Base-by-base conservation (phyloP, 352 stramenopile genomes). In the Phytophthora chlamydospora region DNA sequence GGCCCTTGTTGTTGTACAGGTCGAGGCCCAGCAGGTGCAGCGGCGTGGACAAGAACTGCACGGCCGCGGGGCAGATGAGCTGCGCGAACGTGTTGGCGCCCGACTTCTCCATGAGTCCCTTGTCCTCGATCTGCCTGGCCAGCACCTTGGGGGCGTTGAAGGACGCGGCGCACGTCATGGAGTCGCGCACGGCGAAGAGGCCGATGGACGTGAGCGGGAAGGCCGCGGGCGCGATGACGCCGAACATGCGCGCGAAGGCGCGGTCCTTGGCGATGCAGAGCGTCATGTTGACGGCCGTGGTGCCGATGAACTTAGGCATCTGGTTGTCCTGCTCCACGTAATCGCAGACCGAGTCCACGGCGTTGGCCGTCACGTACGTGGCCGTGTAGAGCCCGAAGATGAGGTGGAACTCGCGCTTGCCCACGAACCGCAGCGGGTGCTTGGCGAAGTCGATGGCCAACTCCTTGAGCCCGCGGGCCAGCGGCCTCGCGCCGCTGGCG, bases 201-300 rank as follows among this genome's bases (percentile, higher is more conserved):
- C 77, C 85, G 27, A 96, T 82, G 10, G 89, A 93, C 17, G 74
- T 61, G 16, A 96, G 65, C 9, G 88, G 87, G 45, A 97, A 94
- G 33, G 88, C 70, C 0, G 71, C 67, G 11, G 89, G 87, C 8
- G 74, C 78, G 44, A 90, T 89, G 41, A 93, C 85, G 19, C 91
- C 91, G 60, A 97, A 97, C 91, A 97, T 97, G 33, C 81, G 80
- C 35, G 91, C 88, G 58, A 97, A 97, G n/a, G 86, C 88, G 55
- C 84, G 88, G 56, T 97, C 91, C 63, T 97, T 97, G 59, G 87
- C 84, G 48, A 97, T 95, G 56, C 87, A 95, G 41, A 95, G 75
- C 53, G 83, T 87, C 84, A 97, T 96, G 72, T 97, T 97, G 55
- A 96, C 91, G 6, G 85, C 75, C 4, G 90, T 96, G 17, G 88